phyloP scores from a whole-genome alignment of 352 stramenopile species.

The Pythium grandisporangium region DNA sequence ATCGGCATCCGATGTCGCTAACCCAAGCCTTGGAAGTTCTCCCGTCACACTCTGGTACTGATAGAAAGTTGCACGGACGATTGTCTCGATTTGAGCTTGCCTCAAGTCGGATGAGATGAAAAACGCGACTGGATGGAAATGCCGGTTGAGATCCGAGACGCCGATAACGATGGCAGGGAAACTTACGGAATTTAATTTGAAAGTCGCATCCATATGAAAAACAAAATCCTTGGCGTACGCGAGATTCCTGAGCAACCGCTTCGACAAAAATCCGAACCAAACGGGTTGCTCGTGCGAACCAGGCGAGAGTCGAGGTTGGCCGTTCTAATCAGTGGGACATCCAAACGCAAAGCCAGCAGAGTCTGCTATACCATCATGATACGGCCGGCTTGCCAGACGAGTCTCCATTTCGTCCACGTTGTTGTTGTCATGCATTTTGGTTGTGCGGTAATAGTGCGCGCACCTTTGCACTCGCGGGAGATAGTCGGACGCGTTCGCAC shows the following conservation, averaged over 20 bases:
- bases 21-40: not conserved
- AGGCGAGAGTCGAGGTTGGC: not conserved
- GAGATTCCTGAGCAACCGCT: not conserved
- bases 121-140: slow-evolving; percentile 3
- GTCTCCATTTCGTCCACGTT: not conserved
- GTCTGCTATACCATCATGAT: not conserved
- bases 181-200: slow-evolving; percentile 2
- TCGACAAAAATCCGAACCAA: not conserved
- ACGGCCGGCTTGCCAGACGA: not conserved
- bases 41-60: not conserved
- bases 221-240: not conserved
- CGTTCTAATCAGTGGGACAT: not conserved
- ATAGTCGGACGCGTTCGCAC: not conserved
- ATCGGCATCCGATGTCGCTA: not conserved
- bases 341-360: not conserved
- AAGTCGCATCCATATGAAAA: slow-evolving; percentile 3
- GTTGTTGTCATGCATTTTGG: slow-evolving; percentile 4
- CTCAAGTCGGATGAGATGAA: slow-evolving; percentile 4
- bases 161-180: slow-evolving; percentile 2
- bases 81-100: not conserved
- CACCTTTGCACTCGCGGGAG: not conserved
- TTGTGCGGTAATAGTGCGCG: slow-evolving; percentile 1
- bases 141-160: slow-evolving; percentile 2
- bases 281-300: not conserved
- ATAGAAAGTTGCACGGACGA: not conserved